A percentile compares a stretch with the other conserved stretches of the same genome.
These are phyloP conservation scores for Candida yuanshanica DNA, from an alignment of 805 yeast genomes.

Conservation along the genomic window DNA sequence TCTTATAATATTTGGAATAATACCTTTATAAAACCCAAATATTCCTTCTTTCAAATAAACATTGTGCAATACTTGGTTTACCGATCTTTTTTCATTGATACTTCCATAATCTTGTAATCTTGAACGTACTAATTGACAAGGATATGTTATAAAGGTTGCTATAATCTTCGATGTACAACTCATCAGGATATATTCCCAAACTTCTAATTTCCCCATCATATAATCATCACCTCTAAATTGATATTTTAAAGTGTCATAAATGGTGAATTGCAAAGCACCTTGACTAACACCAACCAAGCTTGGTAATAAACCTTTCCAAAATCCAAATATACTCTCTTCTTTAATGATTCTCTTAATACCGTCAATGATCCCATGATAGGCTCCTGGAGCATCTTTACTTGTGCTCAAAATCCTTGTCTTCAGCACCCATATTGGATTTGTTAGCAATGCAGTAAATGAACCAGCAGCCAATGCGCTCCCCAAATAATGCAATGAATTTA, in stretches of 20 bases:
- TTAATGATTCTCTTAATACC: slow-evolving; percentile 45
- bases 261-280: slow-evolving; percentile 81
- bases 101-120: slow-evolving; percentile 56
- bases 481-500: slow-evolving; percentile 42
- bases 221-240: slow-evolving; percentile 21
- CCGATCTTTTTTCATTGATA: slow-evolving; percentile 20
- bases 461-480: slow-evolving; percentile 68
- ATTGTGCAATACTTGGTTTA: slow-evolving; percentile 28
- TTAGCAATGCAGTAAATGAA: slow-evolving; percentile 59
- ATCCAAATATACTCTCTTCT: slow-evolving; percentile 54
- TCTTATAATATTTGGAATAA: slow-evolving; percentile 68
- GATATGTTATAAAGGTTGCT: slow-evolving; percentile 68
- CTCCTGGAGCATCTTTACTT: slow-evolving; percentile 35
- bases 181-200: slow-evolving; percentile 55
- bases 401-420: slow-evolving; percentile 66
- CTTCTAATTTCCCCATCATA: slow-evolving; percentile 29
- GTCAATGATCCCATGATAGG: slow-evolving; percentile 52
- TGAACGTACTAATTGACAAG: slow-evolving; percentile 76
- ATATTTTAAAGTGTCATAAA: slow-evolving; percentile 73
- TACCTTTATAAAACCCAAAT: slow-evolving; percentile 76
- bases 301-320: slow-evolving; percentile 73
- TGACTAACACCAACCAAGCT: slow-evolving; percentile 80
- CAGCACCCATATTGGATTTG: slow-evolving; percentile 94
- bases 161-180: slow-evolving; percentile 66
- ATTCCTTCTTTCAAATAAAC: slow-evolving; percentile 50